These are phyloP conservation scores for Chimonanthus salicifolius DNA, from an alignment of 164 flowering plant genomes.

Conservation along the genomic window DNA sequence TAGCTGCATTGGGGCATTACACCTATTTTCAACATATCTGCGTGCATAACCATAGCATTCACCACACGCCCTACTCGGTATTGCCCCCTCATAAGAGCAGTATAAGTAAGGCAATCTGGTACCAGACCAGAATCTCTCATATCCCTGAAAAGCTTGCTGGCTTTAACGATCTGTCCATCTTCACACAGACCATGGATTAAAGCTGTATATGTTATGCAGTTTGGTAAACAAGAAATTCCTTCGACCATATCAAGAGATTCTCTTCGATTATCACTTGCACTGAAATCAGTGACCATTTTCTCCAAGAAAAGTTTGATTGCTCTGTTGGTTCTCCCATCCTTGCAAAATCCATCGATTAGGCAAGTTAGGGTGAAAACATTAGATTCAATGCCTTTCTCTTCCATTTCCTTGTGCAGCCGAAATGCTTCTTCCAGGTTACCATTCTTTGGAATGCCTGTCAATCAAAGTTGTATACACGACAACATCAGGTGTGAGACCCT, in stretches of 20 bases:
- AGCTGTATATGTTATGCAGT: constrained; percentile 40
- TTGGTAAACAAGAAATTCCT: constrained; percentile 17
- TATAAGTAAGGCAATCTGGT: constrained; percentile 41
- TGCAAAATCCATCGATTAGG: constrained; percentile 65
- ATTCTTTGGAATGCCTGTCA: constrained; percentile 53
- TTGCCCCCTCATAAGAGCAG: constrained; percentile 35
- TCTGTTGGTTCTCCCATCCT: constrained; percentile 40
- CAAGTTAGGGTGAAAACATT: constrained; percentile 52
- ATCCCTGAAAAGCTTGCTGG: constrained; percentile 52
- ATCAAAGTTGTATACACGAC: constrained; percentile 62
- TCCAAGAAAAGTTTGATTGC: constrained; percentile 50
- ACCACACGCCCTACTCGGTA: constrained; percentile 27
- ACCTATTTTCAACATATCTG: constrained; percentile 70
- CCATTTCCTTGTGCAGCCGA: constrained; percentile 47
- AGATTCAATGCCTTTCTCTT: constrained; percentile 37
- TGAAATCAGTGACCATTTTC: constrained; percentile 9
- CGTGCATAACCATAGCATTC: constrained; percentile 54
- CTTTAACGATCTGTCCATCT: constrained; percentile 50
- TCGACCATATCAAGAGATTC: not conserved
- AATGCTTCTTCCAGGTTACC: constrained; percentile 52
- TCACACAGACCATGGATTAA: constrained; percentile 53
- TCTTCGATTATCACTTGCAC: not conserved
- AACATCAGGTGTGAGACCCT: constrained; percentile 65
- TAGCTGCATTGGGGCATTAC: constrained; percentile 26
- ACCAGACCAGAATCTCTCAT: constrained; percentile 46